These are phyloP conservation scores for Acer campestre DNA, from an alignment of 345 rosid genomes.

Conservation along the genomic window DNA sequence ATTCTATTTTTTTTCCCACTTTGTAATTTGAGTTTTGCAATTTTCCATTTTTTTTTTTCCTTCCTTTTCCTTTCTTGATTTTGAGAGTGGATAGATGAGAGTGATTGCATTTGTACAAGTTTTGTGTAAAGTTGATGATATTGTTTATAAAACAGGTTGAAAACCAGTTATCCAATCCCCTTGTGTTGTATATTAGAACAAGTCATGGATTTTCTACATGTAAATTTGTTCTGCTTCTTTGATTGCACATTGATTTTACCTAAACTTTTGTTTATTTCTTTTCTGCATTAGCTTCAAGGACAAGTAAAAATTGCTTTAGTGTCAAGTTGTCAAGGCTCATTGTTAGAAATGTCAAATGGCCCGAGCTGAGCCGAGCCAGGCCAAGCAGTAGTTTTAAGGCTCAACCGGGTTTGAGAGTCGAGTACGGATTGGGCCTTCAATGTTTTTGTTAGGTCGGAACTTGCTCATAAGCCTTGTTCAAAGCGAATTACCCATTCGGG, in stretches of 20 bases:
- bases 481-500: too few relatives aligned
- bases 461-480: too few relatives aligned
- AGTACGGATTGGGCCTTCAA: too few relatives aligned
- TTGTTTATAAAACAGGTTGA: constrained; percentile 14
- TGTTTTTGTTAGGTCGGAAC: too few relatives aligned
- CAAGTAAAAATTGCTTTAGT: neutral
- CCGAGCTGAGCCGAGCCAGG: too few relatives aligned
- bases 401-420: too few relatives aligned
- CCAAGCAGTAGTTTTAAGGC: too few relatives aligned
- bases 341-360: too few relatives aligned
- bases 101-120: constrained; percentile 19
- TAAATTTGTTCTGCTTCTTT: neutral
- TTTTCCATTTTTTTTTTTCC: neutral
- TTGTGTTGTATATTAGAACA: neutral
- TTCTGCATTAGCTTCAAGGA: neutral
- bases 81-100: constrained; percentile 17
- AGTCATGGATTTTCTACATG: neutral
- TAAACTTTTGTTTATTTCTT: neutral
- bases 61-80: neutral
- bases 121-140: constrained; percentile 11
- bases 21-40: neutral
- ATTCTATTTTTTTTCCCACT: neutral
- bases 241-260: neutral
- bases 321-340: too few relatives aligned
- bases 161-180: neutral